Evolutionary conservation across 441 rosid genomes (phyloP).

Genomic region (Corymbia calophylla): DNA sequence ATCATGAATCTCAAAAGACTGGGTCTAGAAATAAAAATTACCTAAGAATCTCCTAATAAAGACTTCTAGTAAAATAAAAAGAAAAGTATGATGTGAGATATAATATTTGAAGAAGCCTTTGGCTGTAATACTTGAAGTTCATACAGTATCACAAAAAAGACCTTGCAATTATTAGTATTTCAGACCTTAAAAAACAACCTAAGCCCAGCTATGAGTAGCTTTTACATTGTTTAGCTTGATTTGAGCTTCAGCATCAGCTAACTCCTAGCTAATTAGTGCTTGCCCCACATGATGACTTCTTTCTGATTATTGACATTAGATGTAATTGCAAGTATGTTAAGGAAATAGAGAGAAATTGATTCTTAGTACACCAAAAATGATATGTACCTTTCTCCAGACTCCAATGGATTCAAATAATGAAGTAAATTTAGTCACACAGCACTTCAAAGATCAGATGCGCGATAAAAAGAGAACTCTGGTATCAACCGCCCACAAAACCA

Average conservation of each 20-base stretch:
- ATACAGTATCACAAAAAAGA: background rate
- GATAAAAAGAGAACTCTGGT: background rate
- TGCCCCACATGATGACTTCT: background rate
- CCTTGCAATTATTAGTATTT: background rate
- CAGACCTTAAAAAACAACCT: background rate
- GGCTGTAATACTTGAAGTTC: background rate
- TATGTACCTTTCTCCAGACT: background rate
- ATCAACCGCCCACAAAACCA: background rate
- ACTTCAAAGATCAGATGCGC: background rate
- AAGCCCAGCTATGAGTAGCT: background rate
- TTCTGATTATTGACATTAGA: background rate
- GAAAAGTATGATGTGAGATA: background rate
- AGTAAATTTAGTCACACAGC: background rate
- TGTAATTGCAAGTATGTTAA: background rate
- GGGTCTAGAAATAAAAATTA: background rate
- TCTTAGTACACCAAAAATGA: background rate
- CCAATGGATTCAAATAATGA: background rate
- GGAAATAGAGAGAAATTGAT: background rate
- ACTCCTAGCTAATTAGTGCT: background rate
- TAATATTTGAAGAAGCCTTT: background rate
- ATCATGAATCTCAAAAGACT: background rate
- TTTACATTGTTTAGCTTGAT: background rate
- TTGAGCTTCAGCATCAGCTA: background rate
- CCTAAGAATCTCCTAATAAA: background rate
- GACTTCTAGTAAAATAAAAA: background rate